Percentiles rank a stretch among this genome's conserved stretches.
These are phyloP conservation scores for Lobosporangium transversale DNA, from an alignment of 192 early-diverging fungal genomes.

Conservation along the genomic window DNA sequence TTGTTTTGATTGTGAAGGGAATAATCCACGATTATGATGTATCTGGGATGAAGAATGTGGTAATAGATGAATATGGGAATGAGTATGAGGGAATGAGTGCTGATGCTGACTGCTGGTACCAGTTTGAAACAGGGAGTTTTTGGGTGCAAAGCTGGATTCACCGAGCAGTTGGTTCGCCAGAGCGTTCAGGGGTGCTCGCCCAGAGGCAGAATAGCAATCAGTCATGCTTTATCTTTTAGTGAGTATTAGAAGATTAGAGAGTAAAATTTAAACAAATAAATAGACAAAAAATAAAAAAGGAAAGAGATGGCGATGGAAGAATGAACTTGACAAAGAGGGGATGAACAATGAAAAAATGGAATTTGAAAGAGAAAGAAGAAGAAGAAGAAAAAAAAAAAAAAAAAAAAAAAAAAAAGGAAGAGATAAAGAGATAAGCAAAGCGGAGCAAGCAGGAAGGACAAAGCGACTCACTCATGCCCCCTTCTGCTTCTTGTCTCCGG, in stretches of 20 bases:
- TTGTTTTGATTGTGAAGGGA: conserved; percentile 3
- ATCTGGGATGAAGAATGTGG: too few species aligned
- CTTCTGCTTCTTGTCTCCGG: too few species aligned
- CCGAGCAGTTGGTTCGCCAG: conserved; percentile 40
- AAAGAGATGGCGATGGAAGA: neutral
- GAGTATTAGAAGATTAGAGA: too few species aligned
- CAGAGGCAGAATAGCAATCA: conserved; percentile 29
- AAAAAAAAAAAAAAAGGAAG: neutral
- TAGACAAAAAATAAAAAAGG: neutral
- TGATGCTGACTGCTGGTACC: too few species aligned
- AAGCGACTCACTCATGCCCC: too few species aligned
- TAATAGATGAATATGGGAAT: too few species aligned
- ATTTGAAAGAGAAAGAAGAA: neutral
- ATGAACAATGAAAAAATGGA: neutral
- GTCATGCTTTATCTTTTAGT: too few species aligned
- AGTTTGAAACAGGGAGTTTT: conserved; percentile 7
- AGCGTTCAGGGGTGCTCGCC: conserved; percentile 23
- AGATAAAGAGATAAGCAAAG: neutral
- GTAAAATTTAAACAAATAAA: neutral
- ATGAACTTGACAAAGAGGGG: neutral
- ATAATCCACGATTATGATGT: conserved; percentile 2
- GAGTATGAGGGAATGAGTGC: too few species aligned
- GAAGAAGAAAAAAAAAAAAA: neutral
- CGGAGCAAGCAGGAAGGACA: too few species aligned
- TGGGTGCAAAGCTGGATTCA: conserved; percentile 21